phyloP scores from a whole-genome alignment of 1,139 yeast genomes.

The Geotrichum klebahnii region DNA sequence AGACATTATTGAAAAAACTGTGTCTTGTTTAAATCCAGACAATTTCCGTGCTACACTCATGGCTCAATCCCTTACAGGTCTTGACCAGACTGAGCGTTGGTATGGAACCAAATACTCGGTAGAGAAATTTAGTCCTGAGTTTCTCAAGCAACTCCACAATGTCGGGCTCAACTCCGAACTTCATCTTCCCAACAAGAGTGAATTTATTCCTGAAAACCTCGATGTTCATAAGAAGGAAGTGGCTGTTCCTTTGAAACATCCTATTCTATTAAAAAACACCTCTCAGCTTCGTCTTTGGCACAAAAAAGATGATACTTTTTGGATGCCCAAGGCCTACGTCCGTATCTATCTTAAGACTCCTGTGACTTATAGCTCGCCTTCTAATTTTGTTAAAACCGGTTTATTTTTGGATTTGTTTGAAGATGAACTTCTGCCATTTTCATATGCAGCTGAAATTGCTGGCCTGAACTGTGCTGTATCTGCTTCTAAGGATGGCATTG shows the following conservation, averaged over 20 bases:
- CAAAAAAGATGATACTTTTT: slow-evolving; percentile 84
- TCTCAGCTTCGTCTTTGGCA: slow-evolving; percentile 63
- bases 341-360: slow-evolving; percentile 64
- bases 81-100: slow-evolving; percentile 64
- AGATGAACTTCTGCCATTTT: slow-evolving; percentile 69
- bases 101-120: slow-evolving; percentile 78
- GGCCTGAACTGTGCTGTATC: slow-evolving; percentile 61
- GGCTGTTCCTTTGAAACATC: slow-evolving; percentile 43
- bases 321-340: slow-evolving; percentile 80
- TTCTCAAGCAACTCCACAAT: slow-evolving; percentile 41
- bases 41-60: slow-evolving; percentile 61
- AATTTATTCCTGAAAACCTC: slow-evolving; percentile 76
- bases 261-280: slow-evolving; percentile 46
- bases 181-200: slow-evolving; percentile 65
- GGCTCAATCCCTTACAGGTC: slow-evolving; percentile 37
- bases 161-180: slow-evolving; percentile 41
- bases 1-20: slow-evolving; percentile 50
- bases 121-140: slow-evolving; percentile 44
- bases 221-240: slow-evolving; percentile 49
- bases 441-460: slow-evolving; percentile 82
- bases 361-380: slow-evolving; percentile 53
- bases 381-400: slow-evolving; percentile 54
- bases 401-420: slow-evolving; percentile 65
- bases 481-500: slow-evolving; percentile 66
- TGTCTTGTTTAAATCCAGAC: slow-evolving; percentile 49